These are phyloP conservation scores for Takashimella koratensis DNA, from an alignment of 1,284 basidiomycete genomes.

Conservation along the genomic window DNA sequence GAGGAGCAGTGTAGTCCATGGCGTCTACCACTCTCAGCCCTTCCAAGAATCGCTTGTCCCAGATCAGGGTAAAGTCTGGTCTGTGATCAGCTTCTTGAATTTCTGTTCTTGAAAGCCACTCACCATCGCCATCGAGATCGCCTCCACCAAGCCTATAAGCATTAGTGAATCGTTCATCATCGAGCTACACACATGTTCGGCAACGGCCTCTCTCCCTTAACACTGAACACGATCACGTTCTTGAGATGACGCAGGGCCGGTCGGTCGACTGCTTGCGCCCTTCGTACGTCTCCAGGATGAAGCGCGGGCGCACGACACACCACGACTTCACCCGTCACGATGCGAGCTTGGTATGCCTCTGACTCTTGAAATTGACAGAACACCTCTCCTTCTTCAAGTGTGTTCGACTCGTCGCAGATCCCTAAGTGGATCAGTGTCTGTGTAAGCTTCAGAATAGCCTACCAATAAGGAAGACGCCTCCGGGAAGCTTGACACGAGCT, in stretches of 20 bases:
- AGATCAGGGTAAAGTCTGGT: conserved; percentile 49
- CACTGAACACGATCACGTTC: conserved; percentile 49
- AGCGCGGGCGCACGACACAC: conserved; percentile 47
- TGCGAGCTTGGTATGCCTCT: conserved; percentile 18
- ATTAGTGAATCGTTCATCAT: no score
- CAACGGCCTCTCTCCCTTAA: conserved; percentile 38
- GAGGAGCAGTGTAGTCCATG: conserved; percentile 44
- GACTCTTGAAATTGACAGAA: conserved; percentile 47
- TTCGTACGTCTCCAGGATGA: conserved; percentile 44
- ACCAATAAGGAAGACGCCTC: conserved; percentile 46
- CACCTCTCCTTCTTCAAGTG: conserved; percentile 41
- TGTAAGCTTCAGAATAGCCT: conserved; percentile 1
- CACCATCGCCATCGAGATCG: conserved; percentile 47
- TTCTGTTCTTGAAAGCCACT: background rate
- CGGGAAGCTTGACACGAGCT: conserved; percentile 36
- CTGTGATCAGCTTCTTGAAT: background rate
- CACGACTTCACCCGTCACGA: conserved; percentile 38
- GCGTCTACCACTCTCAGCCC: conserved; percentile 28
- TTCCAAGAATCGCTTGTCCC: conserved; percentile 44
- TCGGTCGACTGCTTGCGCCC: conserved; percentile 37
- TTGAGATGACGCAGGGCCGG: conserved; percentile 42
- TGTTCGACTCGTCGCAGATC: conserved; percentile 42
- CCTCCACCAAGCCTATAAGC: conserved; percentile 44
- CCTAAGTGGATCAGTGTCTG: conserved; percentile 24
- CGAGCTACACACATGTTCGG: conserved; percentile 46